phyloP scores from a whole-genome alignment of 805 yeast species.

The Schizosaccharomyces japonicus region DNA sequence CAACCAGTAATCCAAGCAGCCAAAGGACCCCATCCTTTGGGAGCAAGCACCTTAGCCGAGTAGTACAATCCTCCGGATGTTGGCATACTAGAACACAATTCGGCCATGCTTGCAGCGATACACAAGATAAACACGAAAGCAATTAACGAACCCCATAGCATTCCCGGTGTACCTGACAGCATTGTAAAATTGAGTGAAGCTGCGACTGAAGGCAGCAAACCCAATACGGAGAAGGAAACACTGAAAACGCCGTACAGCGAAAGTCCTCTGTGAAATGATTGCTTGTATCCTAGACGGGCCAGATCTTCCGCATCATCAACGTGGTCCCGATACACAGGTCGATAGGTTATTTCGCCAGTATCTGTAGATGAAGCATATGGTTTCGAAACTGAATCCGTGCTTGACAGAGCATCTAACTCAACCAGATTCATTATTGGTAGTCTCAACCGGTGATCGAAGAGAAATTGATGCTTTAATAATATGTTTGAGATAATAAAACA shows the following conservation, averaged over 20 bases:
- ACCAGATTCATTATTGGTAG: too few relatives aligned
- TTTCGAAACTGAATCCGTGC: too few relatives aligned
- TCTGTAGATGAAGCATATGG: too few relatives aligned
- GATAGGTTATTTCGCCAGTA: too few relatives aligned
- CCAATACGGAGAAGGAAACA: conserved; percentile 40
- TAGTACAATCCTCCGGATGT: conserved; percentile 45
- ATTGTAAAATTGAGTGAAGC: conserved; percentile 34
- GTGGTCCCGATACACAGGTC: too few relatives aligned
- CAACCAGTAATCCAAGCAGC: conserved; percentile 42
- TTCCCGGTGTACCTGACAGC: conserved; percentile 34
- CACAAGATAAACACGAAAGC: conserved; percentile 30
- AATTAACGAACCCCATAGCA: conserved; percentile 37
- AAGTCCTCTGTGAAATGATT: conserved; percentile 38
- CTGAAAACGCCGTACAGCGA: conserved; percentile 43
- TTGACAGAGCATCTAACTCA: too few relatives aligned
- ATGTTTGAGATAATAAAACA: too few relatives aligned
- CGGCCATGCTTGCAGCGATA: conserved; percentile 40
- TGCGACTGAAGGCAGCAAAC: conserved; percentile 40
- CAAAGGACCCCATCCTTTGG: conserved; percentile 28
- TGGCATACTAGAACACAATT: conserved; percentile 39
- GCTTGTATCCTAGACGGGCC: conserved; percentile 41
- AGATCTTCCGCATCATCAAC: conserved; percentile 7
- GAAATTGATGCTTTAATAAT: too few relatives aligned
- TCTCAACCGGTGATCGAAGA: too few relatives aligned
- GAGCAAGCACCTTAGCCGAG: conserved; percentile 37